Evolutionary conservation across 495 filamentous ascomycete genomes (phyloP).

Genomic region (Filosporella fistucella): DNA sequence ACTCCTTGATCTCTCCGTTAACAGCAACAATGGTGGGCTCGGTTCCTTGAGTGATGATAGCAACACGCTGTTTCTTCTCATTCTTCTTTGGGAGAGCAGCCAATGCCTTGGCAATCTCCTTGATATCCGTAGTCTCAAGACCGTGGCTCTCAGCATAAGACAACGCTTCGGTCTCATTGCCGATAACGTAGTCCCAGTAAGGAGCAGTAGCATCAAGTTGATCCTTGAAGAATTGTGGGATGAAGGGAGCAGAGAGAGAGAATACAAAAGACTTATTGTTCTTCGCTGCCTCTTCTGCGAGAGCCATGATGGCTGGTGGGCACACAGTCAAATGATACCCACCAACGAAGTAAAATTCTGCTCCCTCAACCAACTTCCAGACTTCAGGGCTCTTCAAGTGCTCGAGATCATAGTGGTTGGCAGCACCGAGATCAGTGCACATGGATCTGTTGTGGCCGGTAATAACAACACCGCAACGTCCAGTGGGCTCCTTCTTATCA

Average conservation of each 20-base stretch:
- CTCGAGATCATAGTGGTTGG: constrained; percentile 93
- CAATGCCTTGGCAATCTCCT: constrained; percentile 81
- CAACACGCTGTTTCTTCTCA: constrained; percentile 67
- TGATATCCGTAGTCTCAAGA: constrained; percentile 67
- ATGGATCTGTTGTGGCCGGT: constrained; percentile 89
- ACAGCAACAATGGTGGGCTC: constrained; percentile 79
- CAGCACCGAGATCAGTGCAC: constrained; percentile 93
- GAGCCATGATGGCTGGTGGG: constrained; percentile 80
- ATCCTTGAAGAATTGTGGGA: constrained; percentile 96
- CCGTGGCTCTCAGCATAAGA: constrained; percentile 79
- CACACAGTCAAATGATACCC: constrained; percentile 88
- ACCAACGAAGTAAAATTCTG: constrained; percentile 85
- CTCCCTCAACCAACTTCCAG: constrained; percentile 85
- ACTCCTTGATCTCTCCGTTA: constrained; percentile 65
- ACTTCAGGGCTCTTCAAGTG: constrained; percentile 88
- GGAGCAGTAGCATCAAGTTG: constrained; percentile 76
- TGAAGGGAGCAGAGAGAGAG: constrained; percentile 90
- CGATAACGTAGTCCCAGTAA: constrained; percentile 95
- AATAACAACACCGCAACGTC: constrained; percentile 94
- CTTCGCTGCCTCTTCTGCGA: constrained; percentile 81
- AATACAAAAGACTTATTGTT: constrained; percentile 91
- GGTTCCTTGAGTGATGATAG: constrained; percentile 92
- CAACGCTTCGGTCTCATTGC: constrained; percentile 92
- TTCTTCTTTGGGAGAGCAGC: constrained; percentile 90
- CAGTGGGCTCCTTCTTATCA: constrained; percentile 75